Evolutionary conservation across 257 asterid genomes (phyloP), one percentile per base, ranked within the genome.

Genomic region (Jasminum sambac): DNA sequence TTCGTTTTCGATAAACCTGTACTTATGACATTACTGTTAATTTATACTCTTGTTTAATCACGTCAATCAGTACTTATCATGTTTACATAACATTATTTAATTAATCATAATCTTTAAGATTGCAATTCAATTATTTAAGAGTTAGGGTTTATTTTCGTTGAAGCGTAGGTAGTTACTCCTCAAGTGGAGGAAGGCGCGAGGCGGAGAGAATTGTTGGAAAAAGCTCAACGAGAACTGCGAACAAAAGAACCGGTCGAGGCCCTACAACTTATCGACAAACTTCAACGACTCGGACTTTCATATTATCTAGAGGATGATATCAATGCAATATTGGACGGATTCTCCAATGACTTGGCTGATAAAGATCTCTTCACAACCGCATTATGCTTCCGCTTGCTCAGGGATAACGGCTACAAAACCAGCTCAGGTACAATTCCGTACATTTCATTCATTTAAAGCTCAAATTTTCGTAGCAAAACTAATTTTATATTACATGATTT

Each of bases 351-450:
- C 7, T 42, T 61, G 37, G 21, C 72, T 0, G 16, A 30, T 16
- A 79, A 79, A 25, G 80, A 86, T 77, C 84, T 84, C 58, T 72
- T 81, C 76, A 71, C 86, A 23, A 72, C 89, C 0, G 86, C 84
- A 0, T 73, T 89, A 6, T 83, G 89, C 63, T 89, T 89, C 60
- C 88, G 90, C 1, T 66, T 88, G 75, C 87, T 88, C 41, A 87
- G 95, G 44, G 85, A 86, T 57, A 80, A 78, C 25, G 91, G 91
- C 65, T 75, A 77, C 79, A 78, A 72, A 24, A 70, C 75, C 43
- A 68, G 21, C 26, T 5, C 88, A 0, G 88, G 90, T 83, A 16
- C 24, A 2, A 30, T 4, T 30, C 36, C 4, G 2, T 30, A 30
- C 36, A 1, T 30, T 30, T 30, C 36, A 30, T 30, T 1, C 36